A percentile compares a stretch with the other conserved stretches of the same genome.
Conservation (phyloP, 1,284 basidiomycete species). For the Quambalaria eucalypti region DNA sequence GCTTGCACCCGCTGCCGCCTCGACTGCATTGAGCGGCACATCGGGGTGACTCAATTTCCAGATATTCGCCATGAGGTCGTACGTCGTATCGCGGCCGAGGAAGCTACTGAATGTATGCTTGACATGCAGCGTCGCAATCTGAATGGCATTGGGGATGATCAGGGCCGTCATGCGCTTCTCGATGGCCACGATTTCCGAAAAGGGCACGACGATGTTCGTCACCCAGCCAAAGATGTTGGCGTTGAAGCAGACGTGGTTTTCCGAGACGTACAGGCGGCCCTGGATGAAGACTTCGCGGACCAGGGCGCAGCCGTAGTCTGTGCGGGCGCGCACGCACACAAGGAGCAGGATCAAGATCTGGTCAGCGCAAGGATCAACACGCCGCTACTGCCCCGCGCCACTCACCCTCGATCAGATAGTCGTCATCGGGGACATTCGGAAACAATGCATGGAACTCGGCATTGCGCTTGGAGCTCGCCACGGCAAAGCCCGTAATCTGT, state of each 20-base stretch:
- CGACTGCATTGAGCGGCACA: conserved; percentile 51
- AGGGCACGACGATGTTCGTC: conserved; percentile 82
- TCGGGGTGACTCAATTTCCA: conserved; percentile 84
- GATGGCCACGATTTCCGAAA: conserved; percentile 76
- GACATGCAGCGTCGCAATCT: conserved; percentile 67
- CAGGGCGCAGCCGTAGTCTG: conserved; percentile 95
- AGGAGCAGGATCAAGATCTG: no score
- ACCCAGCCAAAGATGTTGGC: conserved; percentile 99
- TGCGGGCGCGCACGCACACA: background rate
- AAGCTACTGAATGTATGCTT: conserved; percentile 90
- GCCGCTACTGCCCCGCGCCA: conserved; percentile 49
- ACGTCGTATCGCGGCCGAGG: conserved; percentile 88
- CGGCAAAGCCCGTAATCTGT: conserved; percentile 67
- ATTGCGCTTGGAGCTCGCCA: conserved; percentile 88
- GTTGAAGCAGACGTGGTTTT: conserved; percentile 96
- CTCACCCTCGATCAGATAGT: conserved; percentile 97
- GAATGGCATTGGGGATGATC: conserved; percentile 95
- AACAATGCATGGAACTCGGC: conserved; percentile 93
- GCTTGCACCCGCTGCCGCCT: conserved; percentile 9
- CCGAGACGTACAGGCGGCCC: conserved; percentile 90
- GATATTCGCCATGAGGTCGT: conserved; percentile 90
- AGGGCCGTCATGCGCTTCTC: conserved; percentile 98
- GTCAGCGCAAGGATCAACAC: no score
- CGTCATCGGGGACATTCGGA: conserved; percentile 73
- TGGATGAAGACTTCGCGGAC: conserved; percentile 94